Evolutionary conservation across 805 yeast genomes (phyloP).

Genomic region (Wickerhamiella kazuoi): DNA sequence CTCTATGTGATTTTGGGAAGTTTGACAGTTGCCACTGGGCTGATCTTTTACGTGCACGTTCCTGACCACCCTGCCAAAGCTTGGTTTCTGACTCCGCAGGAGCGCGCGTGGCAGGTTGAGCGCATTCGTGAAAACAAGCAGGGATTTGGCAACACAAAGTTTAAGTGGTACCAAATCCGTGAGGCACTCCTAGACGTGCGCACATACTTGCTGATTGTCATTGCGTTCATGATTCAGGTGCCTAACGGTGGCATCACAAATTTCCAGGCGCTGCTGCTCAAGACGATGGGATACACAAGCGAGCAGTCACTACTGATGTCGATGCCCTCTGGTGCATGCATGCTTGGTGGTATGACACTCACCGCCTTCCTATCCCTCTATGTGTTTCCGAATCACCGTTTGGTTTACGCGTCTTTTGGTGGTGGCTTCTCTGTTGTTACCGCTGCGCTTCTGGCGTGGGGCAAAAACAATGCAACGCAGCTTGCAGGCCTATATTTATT

Average conservation of each 20-base stretch:
- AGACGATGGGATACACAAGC: conserved; percentile 18
- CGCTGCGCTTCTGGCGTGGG: conserved; percentile 29
- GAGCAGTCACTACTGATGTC: conserved; percentile 25
- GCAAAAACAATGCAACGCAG: conserved; percentile 21
- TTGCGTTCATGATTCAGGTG: background rate
- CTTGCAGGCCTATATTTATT: conserved; percentile 26
- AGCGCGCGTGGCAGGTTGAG: conserved; percentile 31
- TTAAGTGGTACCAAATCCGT: conserved; percentile 36
- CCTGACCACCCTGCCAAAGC: conserved; percentile 36
- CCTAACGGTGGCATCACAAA: conserved; percentile 35
- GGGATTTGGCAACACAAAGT: conserved; percentile 39
- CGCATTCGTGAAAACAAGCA: conserved; percentile 37
- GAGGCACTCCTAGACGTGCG: conserved; percentile 35
- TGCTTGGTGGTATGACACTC: conserved; percentile 10
- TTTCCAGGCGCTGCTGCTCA: conserved; percentile 29
- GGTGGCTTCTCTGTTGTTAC: conserved; percentile 29
- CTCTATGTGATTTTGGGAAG: conserved; percentile 43
- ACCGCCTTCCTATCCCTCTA: conserved; percentile 9
- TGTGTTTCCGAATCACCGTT: conserved; percentile 8
- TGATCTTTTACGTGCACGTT: conserved; percentile 30
- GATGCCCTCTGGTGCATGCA: conserved; percentile 30
- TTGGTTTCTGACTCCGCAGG: conserved; percentile 24
- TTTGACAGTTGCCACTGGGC: conserved; percentile 36
- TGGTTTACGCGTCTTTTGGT: conserved; percentile 30
- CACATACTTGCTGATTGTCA: conserved; percentile 29